Conservation (phyloP, 768 basidiomycete genomes). For the Mycena albidolilacea region DNA sequence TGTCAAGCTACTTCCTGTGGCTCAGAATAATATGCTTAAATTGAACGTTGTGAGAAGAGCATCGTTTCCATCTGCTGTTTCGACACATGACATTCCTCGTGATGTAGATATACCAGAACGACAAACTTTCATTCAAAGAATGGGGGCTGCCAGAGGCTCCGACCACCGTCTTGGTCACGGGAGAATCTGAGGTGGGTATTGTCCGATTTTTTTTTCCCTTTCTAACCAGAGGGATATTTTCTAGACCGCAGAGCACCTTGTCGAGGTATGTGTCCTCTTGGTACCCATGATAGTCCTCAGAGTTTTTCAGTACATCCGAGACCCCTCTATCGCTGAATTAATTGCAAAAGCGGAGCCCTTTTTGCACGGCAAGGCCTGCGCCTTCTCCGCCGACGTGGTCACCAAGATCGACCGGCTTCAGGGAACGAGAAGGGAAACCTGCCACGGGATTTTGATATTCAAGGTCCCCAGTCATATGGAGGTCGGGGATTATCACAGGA, state of each 20-base stretch:
- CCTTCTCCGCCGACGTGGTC: slow-evolving; percentile 23
- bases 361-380: slow-evolving; percentile 14
- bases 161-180: slow-evolving; percentile 22
- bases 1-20: not conserved
- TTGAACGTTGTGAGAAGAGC: slow-evolving; percentile 16
- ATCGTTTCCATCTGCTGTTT: not conserved
- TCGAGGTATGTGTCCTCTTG: slow-evolving; percentile 15
- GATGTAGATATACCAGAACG: slow-evolving; percentile 22
- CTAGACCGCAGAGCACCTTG: slow-evolving; percentile 11
- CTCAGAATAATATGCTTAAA: slow-evolving; percentile 14
- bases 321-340: not conserved
- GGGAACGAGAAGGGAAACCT: not conserved
- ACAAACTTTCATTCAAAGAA: not conserved
- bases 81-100: not conserved
- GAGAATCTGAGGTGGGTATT: not conserved
- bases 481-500: slow-evolving; percentile 16
- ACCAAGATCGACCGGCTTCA: not conserved
- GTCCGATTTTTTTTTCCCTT: not conserved
- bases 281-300: not conserved
- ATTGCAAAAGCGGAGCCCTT: not conserved
- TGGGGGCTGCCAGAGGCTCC: slow-evolving; percentile 11
- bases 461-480: slow-evolving; percentile 16
- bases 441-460: slow-evolving; percentile 24
- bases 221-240: slow-evolving; percentile 2
- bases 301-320: slow-evolving; percentile 3